Evolutionary conservation across 1,284 basidiomycete genomes (phyloP), one percentile per base, ranked within the genome.

Genomic region (Somion occarium): DNA sequence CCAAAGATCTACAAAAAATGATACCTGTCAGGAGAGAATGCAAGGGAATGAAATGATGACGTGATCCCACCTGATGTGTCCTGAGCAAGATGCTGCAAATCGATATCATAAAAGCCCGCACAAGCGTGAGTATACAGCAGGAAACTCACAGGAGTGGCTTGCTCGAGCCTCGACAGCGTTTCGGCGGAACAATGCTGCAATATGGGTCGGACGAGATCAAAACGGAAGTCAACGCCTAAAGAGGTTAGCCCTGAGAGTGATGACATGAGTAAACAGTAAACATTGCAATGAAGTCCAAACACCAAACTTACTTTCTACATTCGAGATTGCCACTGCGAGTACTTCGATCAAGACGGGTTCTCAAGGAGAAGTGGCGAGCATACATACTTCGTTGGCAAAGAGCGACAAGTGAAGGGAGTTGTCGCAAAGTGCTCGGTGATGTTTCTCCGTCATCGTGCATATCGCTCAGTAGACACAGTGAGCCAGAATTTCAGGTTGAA

Each of bases 141-240:
- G 23, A 24, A 15, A 38, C 46, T 37, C 64, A 89, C 88, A 44
- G 85, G 83, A 42, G 83, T 85, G 39, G 75, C 71, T 57, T 78
- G 70, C 67, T 91, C 88, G 53, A 91, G 65, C 55, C 79, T 73
- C 53, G 76, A 68, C 30, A 91, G 74, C 54, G 83, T 83, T 54
- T 88, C 84, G 58, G 81, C 75, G 52, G 76, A 76, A 66, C 88
- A 90, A 59, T 76, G 74, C 61, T 85, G 79, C 53, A 91, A 71
- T 43, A 91, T 80, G 42, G 88, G 88, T 61, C 75, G 76, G 55
- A 85, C 75, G 43, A 90, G 72, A 44, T 75, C 71, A 64, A 79
- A 83, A 48, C 76, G 77, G 56, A 86, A 65, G 50, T 78, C 76
- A 55, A 79, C 75, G 41, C 63, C 63, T 2, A 67, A 54, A 44